A percentile compares a stretch with the other conserved stretches of the same genome.
phyloP scores from a whole-genome alignment of 345 rosid species.

The Psidium guajava region DNA sequence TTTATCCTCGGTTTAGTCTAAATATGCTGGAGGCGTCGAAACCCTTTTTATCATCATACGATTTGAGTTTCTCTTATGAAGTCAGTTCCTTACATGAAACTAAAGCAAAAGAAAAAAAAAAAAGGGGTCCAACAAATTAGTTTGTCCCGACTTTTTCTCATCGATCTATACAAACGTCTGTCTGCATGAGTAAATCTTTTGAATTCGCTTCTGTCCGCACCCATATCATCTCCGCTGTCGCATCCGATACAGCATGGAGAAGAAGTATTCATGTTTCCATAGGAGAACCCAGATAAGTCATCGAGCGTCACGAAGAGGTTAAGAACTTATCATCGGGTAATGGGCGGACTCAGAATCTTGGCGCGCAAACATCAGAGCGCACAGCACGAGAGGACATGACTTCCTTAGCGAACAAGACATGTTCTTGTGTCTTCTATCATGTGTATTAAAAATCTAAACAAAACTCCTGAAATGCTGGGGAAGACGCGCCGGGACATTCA shows the following conservation, averaged over 20 bases:
- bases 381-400: too few relatives aligned
- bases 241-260: neutral
- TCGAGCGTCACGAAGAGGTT: too few relatives aligned
- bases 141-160: neutral
- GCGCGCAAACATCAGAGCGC: neutral
- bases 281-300: too few relatives aligned
- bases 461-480: too few relatives aligned
- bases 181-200: neutral
- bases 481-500: neutral
- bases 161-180: too few relatives aligned
- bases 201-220: neutral
- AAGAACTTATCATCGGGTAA: too few relatives aligned
- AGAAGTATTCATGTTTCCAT: neutral
- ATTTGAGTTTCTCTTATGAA: neutral
- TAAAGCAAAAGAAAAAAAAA: accelerated
- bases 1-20: neutral
- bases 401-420: neutral
- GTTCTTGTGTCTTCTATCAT: too few relatives aligned
- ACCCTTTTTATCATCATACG: neutral
- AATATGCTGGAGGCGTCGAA: neutral
- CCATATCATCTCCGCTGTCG: neutral
- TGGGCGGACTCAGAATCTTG: too few relatives aligned
- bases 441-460: too few relatives aligned
- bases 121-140: too few relatives aligned
- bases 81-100: neutral